Conservation (phyloP, 1,139 yeast species). For the Petasospora rhodanensis region DNA sequence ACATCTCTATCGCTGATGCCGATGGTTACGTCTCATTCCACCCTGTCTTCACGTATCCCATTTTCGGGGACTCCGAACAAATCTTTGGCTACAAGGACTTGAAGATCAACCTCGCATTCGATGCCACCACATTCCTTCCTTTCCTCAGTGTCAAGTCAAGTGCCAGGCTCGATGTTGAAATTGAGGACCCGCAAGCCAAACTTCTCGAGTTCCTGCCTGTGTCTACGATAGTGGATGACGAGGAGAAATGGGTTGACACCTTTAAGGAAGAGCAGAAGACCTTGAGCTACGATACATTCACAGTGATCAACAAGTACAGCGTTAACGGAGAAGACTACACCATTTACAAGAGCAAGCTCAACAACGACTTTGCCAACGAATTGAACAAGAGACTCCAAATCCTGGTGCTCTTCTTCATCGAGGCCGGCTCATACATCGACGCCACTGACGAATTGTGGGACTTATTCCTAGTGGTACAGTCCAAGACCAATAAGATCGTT, state of each 20-base stretch:
- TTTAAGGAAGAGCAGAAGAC: slow-evolving; percentile 44
- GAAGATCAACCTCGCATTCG: slow-evolving; percentile 49
- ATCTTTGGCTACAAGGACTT: slow-evolving; percentile 81
- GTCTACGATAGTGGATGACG: slow-evolving; percentile 57
- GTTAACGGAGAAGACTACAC: slow-evolving; percentile 31
- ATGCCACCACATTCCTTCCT: slow-evolving; percentile 50
- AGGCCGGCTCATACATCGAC: slow-evolving; percentile 91
- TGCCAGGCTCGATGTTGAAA: slow-evolving; percentile 44
- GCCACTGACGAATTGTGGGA: slow-evolving; percentile 72
- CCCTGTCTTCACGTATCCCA: slow-evolving; percentile 86
- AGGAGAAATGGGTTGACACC: slow-evolving; percentile 57
- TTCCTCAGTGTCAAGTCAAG: slow-evolving; percentile 52
- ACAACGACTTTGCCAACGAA: slow-evolving; percentile 34
- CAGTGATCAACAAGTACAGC: slow-evolving; percentile 28
- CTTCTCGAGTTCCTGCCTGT: slow-evolving; percentile 58
- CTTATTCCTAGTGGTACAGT: slow-evolving; percentile 35
- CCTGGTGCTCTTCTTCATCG: slow-evolving; percentile 78
- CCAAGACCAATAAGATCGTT: slow-evolving; percentile 38
- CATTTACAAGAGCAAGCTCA: slow-evolving; percentile 31
- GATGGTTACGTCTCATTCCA: slow-evolving; percentile 54
- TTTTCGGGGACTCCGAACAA: slow-evolving; percentile 87
- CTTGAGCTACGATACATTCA: slow-evolving; percentile 32
- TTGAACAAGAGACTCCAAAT: slow-evolving; percentile 72
- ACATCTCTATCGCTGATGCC: slow-evolving; percentile 51
- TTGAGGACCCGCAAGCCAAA: slow-evolving; percentile 44